Conservation (phyloP, 208 protist species). For the Spongospora subterranea region DNA sequence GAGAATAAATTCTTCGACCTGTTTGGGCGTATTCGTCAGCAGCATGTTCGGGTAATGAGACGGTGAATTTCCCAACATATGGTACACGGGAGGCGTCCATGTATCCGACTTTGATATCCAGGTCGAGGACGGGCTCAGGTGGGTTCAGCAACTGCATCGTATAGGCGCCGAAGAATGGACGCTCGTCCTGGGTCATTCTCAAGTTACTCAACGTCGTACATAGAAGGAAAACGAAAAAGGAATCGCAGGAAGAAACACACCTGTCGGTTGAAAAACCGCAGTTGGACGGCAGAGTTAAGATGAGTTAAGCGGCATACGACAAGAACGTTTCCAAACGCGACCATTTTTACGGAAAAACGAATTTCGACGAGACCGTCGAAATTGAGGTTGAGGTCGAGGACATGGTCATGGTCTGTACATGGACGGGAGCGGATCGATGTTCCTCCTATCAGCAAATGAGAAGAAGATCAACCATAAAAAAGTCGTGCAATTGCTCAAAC, state of each 20-base stretch:
- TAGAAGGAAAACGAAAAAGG: neutral
- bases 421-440: conserved; percentile 8
- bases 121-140: neutral
- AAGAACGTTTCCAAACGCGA: neutral
- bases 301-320: conserved; percentile 15
- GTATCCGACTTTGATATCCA: conserved; percentile 42
- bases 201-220: too few relatives aligned
- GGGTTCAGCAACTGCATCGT: neutral
- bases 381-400: neutral
- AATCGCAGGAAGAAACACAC: neutral
- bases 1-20: conserved; percentile 29
- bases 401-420: neutral
- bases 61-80: neutral
- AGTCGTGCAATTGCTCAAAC: neutral
- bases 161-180: conserved; percentile 20
- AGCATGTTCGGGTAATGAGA: neutral
- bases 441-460: neutral
- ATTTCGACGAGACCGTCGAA: conserved; percentile 42
- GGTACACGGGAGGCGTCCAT: neutral
- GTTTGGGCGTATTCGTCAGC: neutral
- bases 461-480: neutral
- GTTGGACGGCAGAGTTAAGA: neutral
- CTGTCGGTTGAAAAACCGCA: conserved; percentile 39
- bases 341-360: neutral
- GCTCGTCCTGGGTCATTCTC: neutral